Percentiles rank a stretch among this genome's conserved stretches.
Evolutionary conservation across 2,329 filamentous ascomycete genomes (phyloP).

Genomic region (Exserohilum rostratum): DNA sequence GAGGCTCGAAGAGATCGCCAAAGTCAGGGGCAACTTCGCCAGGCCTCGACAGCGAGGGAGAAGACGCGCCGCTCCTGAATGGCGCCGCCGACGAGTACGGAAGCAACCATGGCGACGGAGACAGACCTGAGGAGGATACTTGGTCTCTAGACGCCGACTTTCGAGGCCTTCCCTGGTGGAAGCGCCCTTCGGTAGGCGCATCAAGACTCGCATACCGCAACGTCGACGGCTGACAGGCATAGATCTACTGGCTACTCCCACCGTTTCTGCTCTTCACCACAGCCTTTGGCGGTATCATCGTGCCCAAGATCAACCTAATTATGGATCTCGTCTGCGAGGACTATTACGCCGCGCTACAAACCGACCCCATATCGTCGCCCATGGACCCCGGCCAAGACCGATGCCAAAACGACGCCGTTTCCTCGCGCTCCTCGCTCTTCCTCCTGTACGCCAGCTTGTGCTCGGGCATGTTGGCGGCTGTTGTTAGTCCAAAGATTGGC

Average conservation of each 20-base stretch:
- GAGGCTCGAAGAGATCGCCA: constrained; percentile 17
- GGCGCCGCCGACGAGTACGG: constrained; percentile 19
- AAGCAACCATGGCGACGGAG: constrained; percentile 13
- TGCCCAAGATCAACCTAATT: constrained; percentile 88
- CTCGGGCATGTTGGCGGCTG: constrained; percentile 76
- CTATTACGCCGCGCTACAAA: constrained; percentile 70
- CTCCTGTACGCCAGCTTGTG: constrained; percentile 76
- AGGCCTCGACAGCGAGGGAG: constrained; percentile 22
- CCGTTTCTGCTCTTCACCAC: constrained; percentile 83
- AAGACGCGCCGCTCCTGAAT: constrained; percentile 38
- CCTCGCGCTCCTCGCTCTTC: constrained; percentile 77
- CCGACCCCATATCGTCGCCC: constrained; percentile 46
- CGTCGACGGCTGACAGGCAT: constrained; percentile 10
- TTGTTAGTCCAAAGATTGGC: constrained; percentile 82
- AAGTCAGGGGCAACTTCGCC: constrained; percentile 24
- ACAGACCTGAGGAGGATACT: constrained; percentile 21
- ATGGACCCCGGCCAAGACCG: constrained; percentile 59
- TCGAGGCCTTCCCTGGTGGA: constrained; percentile 55
- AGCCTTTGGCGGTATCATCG: constrained; percentile 83
- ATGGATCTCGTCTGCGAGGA: constrained; percentile 81
- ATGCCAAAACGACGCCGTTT: constrained; percentile 80
- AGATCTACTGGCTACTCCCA: constrained; percentile 81
- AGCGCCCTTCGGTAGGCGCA: constrained; percentile 56
- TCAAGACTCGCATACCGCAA: neutral
- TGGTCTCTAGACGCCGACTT: constrained; percentile 49